Percentiles rank a stretch among this genome's conserved stretches.
phyloP scores from a whole-genome alignment of 208 protist species.

The Wallacemonas collosoma region DNA sequence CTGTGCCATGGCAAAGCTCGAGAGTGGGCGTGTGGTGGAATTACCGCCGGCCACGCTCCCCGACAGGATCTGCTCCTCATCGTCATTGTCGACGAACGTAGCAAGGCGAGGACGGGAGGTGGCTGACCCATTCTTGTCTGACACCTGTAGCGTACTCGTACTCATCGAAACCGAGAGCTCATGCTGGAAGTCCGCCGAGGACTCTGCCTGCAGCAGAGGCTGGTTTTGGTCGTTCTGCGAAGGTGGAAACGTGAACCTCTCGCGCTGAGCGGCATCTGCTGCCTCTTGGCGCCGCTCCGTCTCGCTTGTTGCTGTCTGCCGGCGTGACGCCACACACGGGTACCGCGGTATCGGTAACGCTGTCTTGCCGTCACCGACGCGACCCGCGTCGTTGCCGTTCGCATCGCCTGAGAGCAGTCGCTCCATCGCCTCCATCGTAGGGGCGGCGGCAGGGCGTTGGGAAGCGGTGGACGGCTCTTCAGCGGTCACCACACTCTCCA shows the following conservation, averaged over 20 bases:
- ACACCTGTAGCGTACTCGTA: neutral
- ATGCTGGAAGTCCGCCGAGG: neutral
- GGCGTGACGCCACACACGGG: neutral
- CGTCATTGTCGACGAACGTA: neutral
- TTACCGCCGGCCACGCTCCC: neutral
- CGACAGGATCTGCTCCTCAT: neutral
- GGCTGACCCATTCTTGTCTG: neutral
- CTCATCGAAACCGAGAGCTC: constrained; percentile 1
- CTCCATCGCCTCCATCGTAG: neutral
- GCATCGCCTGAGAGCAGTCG: constrained; percentile 4
- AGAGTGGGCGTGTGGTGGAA: neutral
- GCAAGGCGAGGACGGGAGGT: neutral
- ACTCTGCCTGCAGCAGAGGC: neutral
- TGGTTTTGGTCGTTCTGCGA: neutral
- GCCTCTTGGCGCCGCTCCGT: neutral
- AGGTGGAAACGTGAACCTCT: neutral
- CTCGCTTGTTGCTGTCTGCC: neutral
- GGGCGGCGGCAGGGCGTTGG: neutral
- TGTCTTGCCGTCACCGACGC: too few species aligned
- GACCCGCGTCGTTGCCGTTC: neutral
- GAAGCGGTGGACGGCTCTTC: neutral
- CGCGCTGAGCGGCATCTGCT: neutral
- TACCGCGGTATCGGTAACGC: neutral
- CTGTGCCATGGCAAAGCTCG: too few species aligned
- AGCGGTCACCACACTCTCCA: constrained; percentile 4